phyloP scores from a whole-genome alignment of 1,284 basidiomycete species.

The Puccinia horiana region DNA sequence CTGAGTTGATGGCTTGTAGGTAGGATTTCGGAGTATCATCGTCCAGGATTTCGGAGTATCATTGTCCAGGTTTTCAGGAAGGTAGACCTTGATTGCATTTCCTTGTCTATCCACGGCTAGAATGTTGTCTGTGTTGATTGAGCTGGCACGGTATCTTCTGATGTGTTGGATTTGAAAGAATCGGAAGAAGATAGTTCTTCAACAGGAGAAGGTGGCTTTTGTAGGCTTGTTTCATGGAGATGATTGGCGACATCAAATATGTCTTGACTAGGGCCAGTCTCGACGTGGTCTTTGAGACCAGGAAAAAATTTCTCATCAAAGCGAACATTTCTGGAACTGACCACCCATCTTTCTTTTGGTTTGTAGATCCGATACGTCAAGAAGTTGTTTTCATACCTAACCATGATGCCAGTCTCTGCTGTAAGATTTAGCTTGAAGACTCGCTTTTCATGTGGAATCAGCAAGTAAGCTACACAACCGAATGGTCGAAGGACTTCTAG shows the following conservation, averaged over 20 bases:
- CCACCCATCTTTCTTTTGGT: not conserved
- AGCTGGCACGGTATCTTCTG: too few species aligned
- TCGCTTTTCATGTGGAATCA: not conserved
- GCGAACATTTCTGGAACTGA: not conserved
- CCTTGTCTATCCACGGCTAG: too few species aligned
- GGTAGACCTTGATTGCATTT: too few species aligned
- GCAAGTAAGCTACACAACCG: not conserved
- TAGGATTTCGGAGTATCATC: too few species aligned
- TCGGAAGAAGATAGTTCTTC: too few species aligned
- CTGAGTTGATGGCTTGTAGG: too few species aligned
- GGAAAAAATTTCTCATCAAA: not conserved
- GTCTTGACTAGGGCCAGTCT: not conserved
- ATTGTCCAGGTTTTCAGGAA: too few species aligned
- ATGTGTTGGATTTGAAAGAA: too few species aligned
- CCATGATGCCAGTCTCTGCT: not conserved
- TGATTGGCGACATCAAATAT: not conserved
- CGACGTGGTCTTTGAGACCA: not conserved
- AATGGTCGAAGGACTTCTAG: not conserved
- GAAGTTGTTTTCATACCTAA: slow-evolving; percentile 12
- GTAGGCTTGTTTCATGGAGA: not conserved
- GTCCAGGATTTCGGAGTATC: too few species aligned
- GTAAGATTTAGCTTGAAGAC: not conserved
- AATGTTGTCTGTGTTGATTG: too few species aligned
- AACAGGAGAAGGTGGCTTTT: not conserved
- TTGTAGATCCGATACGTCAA: not conserved